Evolutionary conservation across 768 basidiomycete species (phyloP).

Genomic region (Trametes maxima): DNA sequence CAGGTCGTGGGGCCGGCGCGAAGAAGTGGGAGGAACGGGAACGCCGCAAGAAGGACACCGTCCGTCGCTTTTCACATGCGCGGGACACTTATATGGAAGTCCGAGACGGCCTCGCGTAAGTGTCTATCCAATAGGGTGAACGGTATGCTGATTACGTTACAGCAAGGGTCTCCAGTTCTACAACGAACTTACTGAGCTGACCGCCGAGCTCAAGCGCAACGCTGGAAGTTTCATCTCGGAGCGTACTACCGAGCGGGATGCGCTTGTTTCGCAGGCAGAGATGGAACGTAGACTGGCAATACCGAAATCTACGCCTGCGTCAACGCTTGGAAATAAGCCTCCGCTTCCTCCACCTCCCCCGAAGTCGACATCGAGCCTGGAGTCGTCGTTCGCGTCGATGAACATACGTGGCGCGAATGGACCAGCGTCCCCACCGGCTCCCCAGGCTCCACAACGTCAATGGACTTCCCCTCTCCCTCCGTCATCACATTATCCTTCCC

Average conservation of each 20-base stretch:
- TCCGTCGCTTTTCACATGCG: constrained; percentile 71
- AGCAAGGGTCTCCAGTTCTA: constrained; percentile 94
- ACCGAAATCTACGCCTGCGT: constrained; percentile 38
- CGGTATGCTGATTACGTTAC: constrained; percentile 15
- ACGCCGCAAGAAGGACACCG: constrained; percentile 73
- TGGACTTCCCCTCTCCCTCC: constrained; percentile 28
- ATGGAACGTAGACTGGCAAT: constrained; percentile 63
- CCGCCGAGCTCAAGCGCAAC: constrained; percentile 57
- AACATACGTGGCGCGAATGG: constrained; percentile 41
- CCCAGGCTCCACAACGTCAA: constrained; percentile 7
- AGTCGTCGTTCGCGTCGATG: constrained; percentile 60
- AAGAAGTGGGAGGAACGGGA: constrained; percentile 83
- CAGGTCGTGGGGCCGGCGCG: constrained; percentile 76
- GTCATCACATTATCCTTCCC: constrained; percentile 20
- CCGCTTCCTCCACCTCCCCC: constrained; percentile 51
- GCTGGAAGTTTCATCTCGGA: constrained; percentile 62
- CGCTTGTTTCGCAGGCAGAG: constrained; percentile 68
- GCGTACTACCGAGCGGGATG: constrained; percentile 71
- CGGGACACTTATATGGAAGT: constrained; percentile 88
- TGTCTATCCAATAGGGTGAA: constrained; percentile 27
- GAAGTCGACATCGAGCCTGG: constrained; percentile 40
- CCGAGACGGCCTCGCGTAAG: constrained; percentile 79
- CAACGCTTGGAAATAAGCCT: constrained; percentile 48
- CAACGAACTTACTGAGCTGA: constrained; percentile 69
- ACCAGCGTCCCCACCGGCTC: constrained; percentile 33